phyloP scores from a whole-genome alignment of 2,329 filamentous ascomycete genomes.

The Apiospora saccharicola region DNA sequence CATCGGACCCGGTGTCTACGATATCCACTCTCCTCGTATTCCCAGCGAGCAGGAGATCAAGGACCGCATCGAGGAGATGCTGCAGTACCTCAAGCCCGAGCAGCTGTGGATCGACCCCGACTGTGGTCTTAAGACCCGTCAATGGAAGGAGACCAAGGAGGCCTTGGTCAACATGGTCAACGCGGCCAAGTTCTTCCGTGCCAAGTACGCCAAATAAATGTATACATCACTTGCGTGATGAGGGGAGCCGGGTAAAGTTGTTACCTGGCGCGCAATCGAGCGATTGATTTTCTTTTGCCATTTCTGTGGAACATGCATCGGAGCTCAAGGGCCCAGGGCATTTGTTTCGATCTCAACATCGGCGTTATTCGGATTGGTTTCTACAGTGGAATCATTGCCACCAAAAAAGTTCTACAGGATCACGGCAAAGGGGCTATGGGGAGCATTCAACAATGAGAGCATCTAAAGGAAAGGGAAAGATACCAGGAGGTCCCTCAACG shows the following conservation, averaged over 20 bases:
- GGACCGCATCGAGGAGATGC: conserved; percentile 97
- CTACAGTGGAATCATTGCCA: conserved; percentile 39
- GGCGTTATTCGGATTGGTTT: conserved; percentile 53
- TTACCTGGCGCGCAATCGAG: conserved; percentile 1
- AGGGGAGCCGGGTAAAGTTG: not conserved
- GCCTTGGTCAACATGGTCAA: conserved; percentile 96
- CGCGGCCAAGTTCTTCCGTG: conserved; percentile 95
- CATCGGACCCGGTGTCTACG: conserved; percentile 99
- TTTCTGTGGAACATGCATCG: conserved; percentile 45
- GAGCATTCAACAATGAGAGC: conserved; percentile 45
- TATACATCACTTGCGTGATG: conserved; percentile 26
- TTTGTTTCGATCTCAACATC: conserved; percentile 66
- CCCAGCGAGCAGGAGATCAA: conserved; percentile 98
- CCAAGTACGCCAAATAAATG: conserved; percentile 77
- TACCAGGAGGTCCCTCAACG: conserved; percentile 46
- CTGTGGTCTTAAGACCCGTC: conserved; percentile 98
- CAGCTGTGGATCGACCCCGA: conserved; percentile 99
- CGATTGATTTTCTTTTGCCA: conserved; percentile 35
- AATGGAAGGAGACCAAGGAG: conserved; percentile 99
- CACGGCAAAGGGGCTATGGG: conserved; percentile 36
- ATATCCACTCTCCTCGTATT: conserved; percentile 99
- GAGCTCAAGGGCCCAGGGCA: conserved; percentile 36
- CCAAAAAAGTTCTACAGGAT: conserved; percentile 44
- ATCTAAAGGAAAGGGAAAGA: conserved; percentile 44
- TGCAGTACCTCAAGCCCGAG: conserved; percentile 94